phyloP scores from a whole-genome alignment of 2,329 filamentous ascomycete species.

The Nothomitra cinnamomea region DNA sequence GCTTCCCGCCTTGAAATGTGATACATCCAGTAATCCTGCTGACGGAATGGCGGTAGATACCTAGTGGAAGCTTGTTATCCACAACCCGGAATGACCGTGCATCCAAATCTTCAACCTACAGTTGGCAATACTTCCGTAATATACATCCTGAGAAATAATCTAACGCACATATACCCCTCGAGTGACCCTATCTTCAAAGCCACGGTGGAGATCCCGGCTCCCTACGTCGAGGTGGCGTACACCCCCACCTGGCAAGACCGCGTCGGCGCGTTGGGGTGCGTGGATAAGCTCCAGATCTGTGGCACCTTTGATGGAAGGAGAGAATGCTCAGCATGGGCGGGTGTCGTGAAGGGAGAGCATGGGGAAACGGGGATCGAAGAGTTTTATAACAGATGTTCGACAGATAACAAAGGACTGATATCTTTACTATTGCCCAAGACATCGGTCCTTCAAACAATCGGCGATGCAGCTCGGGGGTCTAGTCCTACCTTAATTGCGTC shows the following conservation, averaged over 20 bases:
- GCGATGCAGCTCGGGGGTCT: background rate
- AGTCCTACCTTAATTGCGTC: background rate
- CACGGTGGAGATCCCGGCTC: background rate
- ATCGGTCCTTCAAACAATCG: background rate
- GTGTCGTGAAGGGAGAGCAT: background rate
- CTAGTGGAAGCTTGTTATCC: background rate
- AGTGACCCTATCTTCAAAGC: background rate
- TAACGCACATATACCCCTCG: background rate
- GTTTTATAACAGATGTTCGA: background rate
- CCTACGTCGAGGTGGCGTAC: background rate
- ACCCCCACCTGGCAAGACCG: background rate
- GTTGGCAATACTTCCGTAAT: background rate
- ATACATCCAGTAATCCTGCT: background rate
- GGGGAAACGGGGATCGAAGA: background rate
- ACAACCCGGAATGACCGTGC: background rate
- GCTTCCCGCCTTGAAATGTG: background rate
- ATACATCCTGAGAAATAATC: background rate
- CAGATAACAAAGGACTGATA: background rate
- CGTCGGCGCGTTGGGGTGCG: background rate
- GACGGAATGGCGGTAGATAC: background rate
- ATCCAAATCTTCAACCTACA: background rate
- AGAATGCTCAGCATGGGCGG: background rate
- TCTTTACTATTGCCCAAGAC: background rate
- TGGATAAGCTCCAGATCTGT: background rate
- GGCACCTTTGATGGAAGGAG: background rate